Percentiles rank a stretch among this genome's conserved stretches.
These are phyloP conservation scores for Globisporangium yorkense DNA, from an alignment of 352 stramenopile genomes.

Conservation along the genomic window DNA sequence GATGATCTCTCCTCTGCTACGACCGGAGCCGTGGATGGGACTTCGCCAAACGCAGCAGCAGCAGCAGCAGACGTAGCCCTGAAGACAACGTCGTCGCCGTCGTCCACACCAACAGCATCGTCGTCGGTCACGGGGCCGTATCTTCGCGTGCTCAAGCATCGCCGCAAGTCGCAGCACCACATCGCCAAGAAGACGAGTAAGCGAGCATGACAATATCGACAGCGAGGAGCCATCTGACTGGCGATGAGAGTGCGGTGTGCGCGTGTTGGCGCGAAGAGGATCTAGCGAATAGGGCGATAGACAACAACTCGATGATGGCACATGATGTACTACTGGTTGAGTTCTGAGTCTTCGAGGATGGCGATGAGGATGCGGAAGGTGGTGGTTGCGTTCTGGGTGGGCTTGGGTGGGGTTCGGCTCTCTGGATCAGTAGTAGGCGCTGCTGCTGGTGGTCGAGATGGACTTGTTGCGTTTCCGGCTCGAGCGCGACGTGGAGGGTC, in stretches of 20 bases:
- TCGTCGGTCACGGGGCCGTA: conserved; percentile 43
- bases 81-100: background rate
- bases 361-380: no score
- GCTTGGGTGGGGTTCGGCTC: no score
- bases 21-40: background rate
- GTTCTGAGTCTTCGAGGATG: no score
- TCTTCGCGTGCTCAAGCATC: conserved; percentile 72
- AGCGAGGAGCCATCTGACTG: background rate
- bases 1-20: conserved; percentile 9
- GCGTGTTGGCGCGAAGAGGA: background rate
- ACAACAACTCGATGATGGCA: background rate
- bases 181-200: conserved; percentile 9
- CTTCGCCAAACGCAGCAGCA: background rate
- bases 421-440: conserved; percentile 1
- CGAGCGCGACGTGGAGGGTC: conserved; percentile 10
- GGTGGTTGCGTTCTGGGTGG: background rate
- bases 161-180: conserved; percentile 19
- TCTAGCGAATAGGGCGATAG: background rate
- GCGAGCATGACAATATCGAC: background rate
- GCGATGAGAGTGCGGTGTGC: background rate
- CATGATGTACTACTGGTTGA: no score
- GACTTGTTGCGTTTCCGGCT: conserved; percentile 69
- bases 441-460: conserved; percentile 11
- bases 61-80: background rate
- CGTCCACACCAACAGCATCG: conserved; percentile 1